phyloP scores from a whole-genome alignment of 2,329 filamentous ascomycete species.

The Talaromyces atroroseus region DNA sequence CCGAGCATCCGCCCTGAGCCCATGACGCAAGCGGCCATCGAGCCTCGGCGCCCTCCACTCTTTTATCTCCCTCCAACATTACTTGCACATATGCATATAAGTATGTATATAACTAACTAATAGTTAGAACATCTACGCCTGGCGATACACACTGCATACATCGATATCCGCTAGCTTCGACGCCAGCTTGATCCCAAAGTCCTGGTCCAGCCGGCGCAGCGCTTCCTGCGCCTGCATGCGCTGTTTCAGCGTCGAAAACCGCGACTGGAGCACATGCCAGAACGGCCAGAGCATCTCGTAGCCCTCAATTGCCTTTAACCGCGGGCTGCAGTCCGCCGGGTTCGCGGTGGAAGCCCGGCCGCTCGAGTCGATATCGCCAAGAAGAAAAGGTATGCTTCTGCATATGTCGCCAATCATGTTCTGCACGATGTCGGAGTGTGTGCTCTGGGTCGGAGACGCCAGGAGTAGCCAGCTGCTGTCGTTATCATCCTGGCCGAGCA shows the following conservation, averaged over 20 bases:
- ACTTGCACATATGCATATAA: no score
- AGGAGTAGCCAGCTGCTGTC: background rate
- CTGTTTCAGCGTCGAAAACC: conserved; percentile 28
- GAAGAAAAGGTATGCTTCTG: conserved; percentile 29
- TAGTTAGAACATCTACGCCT: background rate
- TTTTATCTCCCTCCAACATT: no score
- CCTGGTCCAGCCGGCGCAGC: conserved; percentile 26
- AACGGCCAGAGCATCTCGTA: conserved; percentile 33
- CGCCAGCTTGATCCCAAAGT: conserved; percentile 31
- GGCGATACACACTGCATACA: background rate
- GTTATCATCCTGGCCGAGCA: background rate
- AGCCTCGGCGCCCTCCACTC: no score
- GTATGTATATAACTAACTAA: background rate
- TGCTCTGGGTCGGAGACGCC: conserved; percentile 3
- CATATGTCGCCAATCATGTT: conserved; percentile 33
- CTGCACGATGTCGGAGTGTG: conserved; percentile 21
- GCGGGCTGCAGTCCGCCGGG: conserved; percentile 7
- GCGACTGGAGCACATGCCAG: conserved; percentile 32
- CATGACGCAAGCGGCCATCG: no score
- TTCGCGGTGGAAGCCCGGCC: conserved; percentile 22
- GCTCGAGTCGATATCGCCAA: conserved; percentile 28
- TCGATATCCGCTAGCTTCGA: conserved; percentile 21
- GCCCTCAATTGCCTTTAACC: conserved; percentile 27
- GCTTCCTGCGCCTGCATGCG: conserved; percentile 23
- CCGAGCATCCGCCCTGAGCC: no score